Percentiles rank a stretch among this genome's conserved stretches.
Conservation (phyloP, 306 rosid genomes). For the Nissolia schottii region DNA sequence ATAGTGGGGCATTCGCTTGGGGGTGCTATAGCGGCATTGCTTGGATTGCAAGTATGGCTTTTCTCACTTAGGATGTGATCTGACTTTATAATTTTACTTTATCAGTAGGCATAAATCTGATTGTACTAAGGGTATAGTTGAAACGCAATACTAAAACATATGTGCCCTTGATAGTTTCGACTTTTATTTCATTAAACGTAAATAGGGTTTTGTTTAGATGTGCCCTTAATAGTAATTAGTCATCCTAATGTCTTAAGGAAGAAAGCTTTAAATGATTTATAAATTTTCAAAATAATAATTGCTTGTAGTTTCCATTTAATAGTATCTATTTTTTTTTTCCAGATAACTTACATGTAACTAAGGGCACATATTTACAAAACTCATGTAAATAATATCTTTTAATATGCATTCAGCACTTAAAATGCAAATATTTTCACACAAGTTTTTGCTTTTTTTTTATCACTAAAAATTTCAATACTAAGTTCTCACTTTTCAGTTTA, state of each 20-base stretch:
- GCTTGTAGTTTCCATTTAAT: not conserved
- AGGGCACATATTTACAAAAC: not conserved
- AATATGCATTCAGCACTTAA: not conserved
- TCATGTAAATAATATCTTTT: not conserved
- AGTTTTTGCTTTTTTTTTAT: not conserved
- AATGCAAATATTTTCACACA: not conserved
- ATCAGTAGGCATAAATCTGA: constrained; percentile 14
- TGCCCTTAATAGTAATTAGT: not conserved
- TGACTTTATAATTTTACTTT: not conserved
- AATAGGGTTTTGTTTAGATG: not conserved
- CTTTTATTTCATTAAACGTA: not conserved
- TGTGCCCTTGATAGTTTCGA: not conserved
- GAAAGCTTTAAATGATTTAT: not conserved
- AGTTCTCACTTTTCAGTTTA: constrained; percentile 1
- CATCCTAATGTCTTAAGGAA: not conserved
- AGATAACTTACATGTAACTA: not conserved
- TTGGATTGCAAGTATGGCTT: constrained; percentile 76
- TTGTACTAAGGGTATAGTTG: constrained; percentile 6
- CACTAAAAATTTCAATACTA: not conserved
- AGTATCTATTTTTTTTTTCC: not conserved
- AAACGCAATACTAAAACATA: not conserved
- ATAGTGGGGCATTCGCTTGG: constrained; percentile 96
- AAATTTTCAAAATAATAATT: too few relatives aligned
- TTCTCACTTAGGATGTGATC: constrained; percentile 22
- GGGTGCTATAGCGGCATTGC: constrained; percentile 79